Evolutionary conservation across 352 stramenopile species (phyloP).

Genomic region (Pythium aristosporum): DNA sequence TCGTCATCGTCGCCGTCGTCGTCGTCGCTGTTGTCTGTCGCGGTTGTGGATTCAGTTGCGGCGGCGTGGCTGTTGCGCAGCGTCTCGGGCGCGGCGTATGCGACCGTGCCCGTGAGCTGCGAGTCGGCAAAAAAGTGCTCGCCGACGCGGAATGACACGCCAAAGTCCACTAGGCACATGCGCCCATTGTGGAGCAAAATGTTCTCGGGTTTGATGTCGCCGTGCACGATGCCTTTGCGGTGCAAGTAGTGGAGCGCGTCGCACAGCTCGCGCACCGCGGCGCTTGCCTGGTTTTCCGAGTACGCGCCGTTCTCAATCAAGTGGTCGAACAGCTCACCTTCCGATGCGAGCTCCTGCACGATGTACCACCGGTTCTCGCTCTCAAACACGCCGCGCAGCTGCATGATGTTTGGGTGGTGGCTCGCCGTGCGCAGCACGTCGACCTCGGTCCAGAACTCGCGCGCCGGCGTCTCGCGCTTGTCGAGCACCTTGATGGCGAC

Average conservation of each 20-base stretch:
- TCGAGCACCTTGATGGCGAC: conserved; percentile 80
- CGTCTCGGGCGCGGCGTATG: conserved; percentile 75
- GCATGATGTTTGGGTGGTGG: conserved; percentile 78
- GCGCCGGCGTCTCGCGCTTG: conserved; percentile 71
- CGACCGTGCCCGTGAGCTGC: conserved; percentile 71
- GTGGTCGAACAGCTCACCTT: conserved; percentile 88
- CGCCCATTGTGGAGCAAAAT: conserved; percentile 68
- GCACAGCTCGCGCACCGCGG: conserved; percentile 67
- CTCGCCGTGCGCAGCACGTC: conserved; percentile 72
- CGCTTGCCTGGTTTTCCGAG: conserved; percentile 76
- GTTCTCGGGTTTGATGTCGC: conserved; percentile 90
- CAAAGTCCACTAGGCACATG: conserved; percentile 88
- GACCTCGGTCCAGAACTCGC: conserved; percentile 85
- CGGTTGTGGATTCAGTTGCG: conserved; percentile 6
- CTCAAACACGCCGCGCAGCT: conserved; percentile 73
- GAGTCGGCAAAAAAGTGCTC: conserved; percentile 76
- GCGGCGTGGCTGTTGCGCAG: conserved; percentile 40
- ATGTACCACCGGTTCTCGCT: conserved; percentile 78
- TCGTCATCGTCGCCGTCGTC: conserved; percentile 32
- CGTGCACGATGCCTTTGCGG: conserved; percentile 85
- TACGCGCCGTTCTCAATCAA: conserved; percentile 85
- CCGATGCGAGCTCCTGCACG: conserved; percentile 80
- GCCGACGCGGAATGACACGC: conserved; percentile 75
- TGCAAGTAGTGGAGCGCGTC: conserved; percentile 85
- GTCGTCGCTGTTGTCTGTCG: no score